These are phyloP conservation scores for Uronychia binucleata DNA, from an alignment of 73 alveolate genomes.

Conservation along the genomic window DNA sequence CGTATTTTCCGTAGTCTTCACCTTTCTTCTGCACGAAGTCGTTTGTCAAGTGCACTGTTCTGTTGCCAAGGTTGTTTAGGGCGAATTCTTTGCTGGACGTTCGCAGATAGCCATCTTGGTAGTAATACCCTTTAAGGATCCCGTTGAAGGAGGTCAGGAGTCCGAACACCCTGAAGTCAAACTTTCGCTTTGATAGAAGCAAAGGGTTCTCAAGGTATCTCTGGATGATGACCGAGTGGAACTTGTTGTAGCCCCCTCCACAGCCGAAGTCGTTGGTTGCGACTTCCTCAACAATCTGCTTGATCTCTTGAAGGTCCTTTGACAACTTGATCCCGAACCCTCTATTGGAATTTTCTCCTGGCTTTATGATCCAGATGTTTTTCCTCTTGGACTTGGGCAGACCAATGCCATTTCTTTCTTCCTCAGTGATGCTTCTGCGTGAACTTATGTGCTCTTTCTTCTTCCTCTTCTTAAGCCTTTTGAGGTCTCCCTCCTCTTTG, in stretches of 20 bases:
- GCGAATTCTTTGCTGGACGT: constrained; percentile 49
- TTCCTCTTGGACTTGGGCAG: not conserved
- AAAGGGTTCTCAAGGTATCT: constrained; percentile 63
- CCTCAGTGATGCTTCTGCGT: not conserved
- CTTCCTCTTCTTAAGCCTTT: not conserved
- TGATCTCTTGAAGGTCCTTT: not conserved
- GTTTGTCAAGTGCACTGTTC: constrained; percentile 62
- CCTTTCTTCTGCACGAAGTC: constrained; percentile 69
- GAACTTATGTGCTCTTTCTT: not conserved
- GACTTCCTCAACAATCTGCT: not conserved
- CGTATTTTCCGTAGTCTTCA: constrained; percentile 66
- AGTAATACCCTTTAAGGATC: constrained; percentile 43
- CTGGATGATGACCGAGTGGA: constrained; percentile 27
- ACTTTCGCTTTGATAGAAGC: constrained; percentile 58
- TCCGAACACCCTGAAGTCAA: constrained; percentile 62
- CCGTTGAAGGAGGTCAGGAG: constrained; percentile 31
- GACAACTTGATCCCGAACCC: not conserved
- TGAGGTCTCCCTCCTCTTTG: not conserved
- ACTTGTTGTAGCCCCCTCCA: not conserved
- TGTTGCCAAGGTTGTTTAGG: constrained; percentile 47
- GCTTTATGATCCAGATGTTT: not conserved
- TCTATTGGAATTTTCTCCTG: constrained; percentile 5
- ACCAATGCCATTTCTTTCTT: not conserved
- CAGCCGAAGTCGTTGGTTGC: not conserved
- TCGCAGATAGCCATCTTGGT: constrained; percentile 59